These are phyloP conservation scores for Gossypium davidsonii DNA, from an alignment of 441 rosid genomes.

Conservation along the genomic window DNA sequence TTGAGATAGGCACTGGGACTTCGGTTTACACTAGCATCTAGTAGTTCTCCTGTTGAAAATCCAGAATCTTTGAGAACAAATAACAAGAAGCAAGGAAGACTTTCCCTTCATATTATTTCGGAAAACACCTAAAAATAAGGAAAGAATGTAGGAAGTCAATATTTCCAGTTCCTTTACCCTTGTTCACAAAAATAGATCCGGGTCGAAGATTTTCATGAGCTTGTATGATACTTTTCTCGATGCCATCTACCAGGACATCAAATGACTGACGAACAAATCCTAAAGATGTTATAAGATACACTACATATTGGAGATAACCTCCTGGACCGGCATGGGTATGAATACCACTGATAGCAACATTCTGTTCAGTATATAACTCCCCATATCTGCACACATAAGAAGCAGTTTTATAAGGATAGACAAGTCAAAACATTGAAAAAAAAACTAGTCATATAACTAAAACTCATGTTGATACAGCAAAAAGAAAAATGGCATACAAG, in stretches of 20 bases:
- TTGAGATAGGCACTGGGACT: constrained; percentile 95
- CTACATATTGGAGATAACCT: constrained; percentile 84
- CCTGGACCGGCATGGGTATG: constrained; percentile 99
- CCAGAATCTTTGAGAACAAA: background rate
- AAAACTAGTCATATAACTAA: too few relatives aligned
- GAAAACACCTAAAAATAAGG: constrained; percentile 11
- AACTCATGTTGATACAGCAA: too few relatives aligned
- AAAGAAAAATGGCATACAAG: too few relatives aligned
- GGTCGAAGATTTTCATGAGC: constrained; percentile 87
- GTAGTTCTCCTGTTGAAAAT: constrained; percentile 54
- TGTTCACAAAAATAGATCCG: constrained; percentile 65
- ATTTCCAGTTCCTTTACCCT: constrained; percentile 36
- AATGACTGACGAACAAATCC: constrained; percentile 92
- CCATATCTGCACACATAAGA: constrained; percentile 57
- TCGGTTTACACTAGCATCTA: constrained; percentile 86
- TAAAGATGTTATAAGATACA: constrained; percentile 38
- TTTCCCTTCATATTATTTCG: too few relatives aligned
- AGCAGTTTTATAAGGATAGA: background rate
- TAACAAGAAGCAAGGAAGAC: too few relatives aligned
- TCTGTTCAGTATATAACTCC: constrained; percentile 64
- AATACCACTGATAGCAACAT: constrained; percentile 86
- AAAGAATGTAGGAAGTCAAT: constrained; percentile 9
- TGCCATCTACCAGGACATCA: constrained; percentile 88
- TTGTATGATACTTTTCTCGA: constrained; percentile 70
- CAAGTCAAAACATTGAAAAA: background rate